These are phyloP conservation scores for Colletotrichum sp. DNA, from an alignment of 2,329 filamentous ascomycete genomes.

Conservation along the genomic window DNA sequence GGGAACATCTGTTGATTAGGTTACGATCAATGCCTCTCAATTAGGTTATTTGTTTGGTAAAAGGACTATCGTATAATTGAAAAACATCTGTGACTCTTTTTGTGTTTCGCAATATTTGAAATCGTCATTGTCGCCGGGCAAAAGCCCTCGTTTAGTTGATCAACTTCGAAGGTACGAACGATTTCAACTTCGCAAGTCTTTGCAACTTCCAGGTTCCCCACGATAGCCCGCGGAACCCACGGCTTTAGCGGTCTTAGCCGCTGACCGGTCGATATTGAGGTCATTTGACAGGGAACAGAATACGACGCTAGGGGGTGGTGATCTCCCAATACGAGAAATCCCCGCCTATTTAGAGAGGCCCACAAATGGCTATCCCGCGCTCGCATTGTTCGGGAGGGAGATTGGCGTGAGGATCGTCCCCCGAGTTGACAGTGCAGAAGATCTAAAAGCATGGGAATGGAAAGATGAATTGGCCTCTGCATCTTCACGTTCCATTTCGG, in stretches of 20 bases:
- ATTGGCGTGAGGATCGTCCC: neutral
- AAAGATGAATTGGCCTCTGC: neutral
- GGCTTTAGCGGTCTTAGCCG: neutral
- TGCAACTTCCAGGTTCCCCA: neutral
- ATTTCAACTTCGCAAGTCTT: neutral
- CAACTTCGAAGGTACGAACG: neutral
- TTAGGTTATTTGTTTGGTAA: neutral
- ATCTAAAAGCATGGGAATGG: neutral
- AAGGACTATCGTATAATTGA: rapidly evolving
- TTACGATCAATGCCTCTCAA: neutral
- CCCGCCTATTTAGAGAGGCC: neutral
- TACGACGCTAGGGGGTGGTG: neutral
- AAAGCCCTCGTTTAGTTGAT: neutral
- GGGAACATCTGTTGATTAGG: neutral
- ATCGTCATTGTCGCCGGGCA: neutral
- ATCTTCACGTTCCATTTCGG: neutral
- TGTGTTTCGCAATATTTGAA: neutral
- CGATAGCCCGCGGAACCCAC: neutral
- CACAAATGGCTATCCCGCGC: neutral
- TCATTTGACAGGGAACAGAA: neutral
- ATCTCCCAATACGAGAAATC: neutral
- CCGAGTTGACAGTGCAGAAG: neutral
- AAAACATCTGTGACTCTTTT: rapidly evolving
- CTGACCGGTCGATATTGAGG: neutral
- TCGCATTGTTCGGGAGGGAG: neutral